Base-by-base conservation (phyloP, 139 green algal genomes). In the Chlorella sp. region DNA sequence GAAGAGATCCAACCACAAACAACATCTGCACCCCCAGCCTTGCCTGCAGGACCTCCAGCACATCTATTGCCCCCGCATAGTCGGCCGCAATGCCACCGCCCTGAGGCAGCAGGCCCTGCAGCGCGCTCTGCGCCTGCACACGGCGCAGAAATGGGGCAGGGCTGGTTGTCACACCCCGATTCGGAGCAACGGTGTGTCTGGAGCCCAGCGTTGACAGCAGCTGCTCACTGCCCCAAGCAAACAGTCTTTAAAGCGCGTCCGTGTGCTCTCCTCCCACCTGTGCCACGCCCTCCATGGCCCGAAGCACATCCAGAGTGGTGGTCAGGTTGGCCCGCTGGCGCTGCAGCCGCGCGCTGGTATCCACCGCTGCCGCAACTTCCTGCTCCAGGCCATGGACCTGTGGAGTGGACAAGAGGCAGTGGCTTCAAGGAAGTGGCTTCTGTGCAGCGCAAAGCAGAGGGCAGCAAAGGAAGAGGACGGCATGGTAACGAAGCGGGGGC, bases 61-160 rank as follows among this genome's bases (percentile, higher is more conserved):
- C 90, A 34, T 97, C 94, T 38, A 98, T 87, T 0, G 91, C 93
- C 13, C 83, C 94, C 15, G 92, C 88, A 80, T 94, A 97, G 89
- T 98, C 95, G 47, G 39, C 56, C 3, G 55, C 56, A 34, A 80
- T 21, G 18, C 81, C 81, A 4, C 81, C 69, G 4, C 26, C 85
- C 0, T 78, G 81, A 0, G 80, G 80, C 51, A 97, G 82, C 75
- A 98, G 78, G 62, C 94, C 83, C 71, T 94, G 88, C 38, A 98
- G 86, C 0, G 93, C 94, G 1, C 82, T 75, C 72, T 91, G 88
- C 5, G 91, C 88, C 73, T 92, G 88, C 76, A 73, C 26, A 28
- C 17, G 1, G 28, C 5, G 23, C 30, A 7, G 21, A 56, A 4
- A n/a, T 16, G 18, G 17, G 67, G 32, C 67, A 41, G 36, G 34